Base-by-base conservation (phyloP, 2,329 filamentous ascomycete genomes). In the Orbilia quercus region DNA sequence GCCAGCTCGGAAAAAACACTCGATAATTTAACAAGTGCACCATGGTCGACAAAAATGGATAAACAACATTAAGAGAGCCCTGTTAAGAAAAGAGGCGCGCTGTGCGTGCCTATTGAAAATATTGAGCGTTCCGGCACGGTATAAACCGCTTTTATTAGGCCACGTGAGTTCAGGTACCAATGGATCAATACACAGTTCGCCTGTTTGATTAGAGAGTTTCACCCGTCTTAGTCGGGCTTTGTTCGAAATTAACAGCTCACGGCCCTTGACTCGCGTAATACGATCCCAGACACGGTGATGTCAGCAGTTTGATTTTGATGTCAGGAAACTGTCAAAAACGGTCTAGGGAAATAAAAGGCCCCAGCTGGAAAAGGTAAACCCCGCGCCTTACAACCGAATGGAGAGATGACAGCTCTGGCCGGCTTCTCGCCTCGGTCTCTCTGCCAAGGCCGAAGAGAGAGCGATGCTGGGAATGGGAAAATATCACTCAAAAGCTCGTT, bases 211-310 rank as follows among this genome's bases (percentile, higher is more conserved):
- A 54, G 44, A 62, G 54, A 59, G 53, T 64, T 72, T 58, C 51
- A 58, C 57, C 50, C 51, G 38, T 20, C 44, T 28, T 57, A 22
- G 38, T 60, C 34, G 51, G 53, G 58, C 44, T 42, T 58, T 50
- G 50, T 20, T 54, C 38, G 38, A 54, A 73, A 60, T 66, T 57
- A 66, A 60, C 51, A 66, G 18, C 48, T 51, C 45, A 59, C 36
- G 59, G n/a, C 28, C 69, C 62, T 59, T 66, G 60, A 73, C 69
- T 73, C 60, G 69, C 62, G 54, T 66, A 66, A 73, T 69, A 40
- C 60, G 9, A 40, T 34, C 59, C 67, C 62, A 47, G 60, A 60
- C 42, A 44, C 34, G 47, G 55, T 73, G 69, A 73, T 73, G 69
- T 73, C 69, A 73, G 54, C 64, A 60, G 60, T 44, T n/a, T 63